Base-by-base conservation (phyloP, 1,139 yeast genomes). In the Yamadazyma membranifaciens region DNA sequence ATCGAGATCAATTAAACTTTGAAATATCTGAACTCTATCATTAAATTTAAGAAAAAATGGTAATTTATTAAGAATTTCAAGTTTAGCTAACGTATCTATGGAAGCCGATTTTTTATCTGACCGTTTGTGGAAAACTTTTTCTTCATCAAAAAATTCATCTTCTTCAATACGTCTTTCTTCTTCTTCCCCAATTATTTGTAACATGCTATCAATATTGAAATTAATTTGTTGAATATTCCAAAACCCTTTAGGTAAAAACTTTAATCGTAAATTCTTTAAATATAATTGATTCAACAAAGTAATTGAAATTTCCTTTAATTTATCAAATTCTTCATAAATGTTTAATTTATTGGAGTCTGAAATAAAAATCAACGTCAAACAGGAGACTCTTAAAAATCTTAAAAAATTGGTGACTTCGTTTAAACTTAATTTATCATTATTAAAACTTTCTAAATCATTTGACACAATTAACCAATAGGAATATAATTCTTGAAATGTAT, bases 21-120 rank as follows among this genome's bases (percentile, higher is more conserved):
- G 88, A 54, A 92, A 87, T 1, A 87, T 70, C 41, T 71, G 73
- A 0, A 88, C 96, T 39, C 98, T 69, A 31, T 78, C 76, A 20
- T 75, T 73, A 57, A 92, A 92, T 0, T 87, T 80, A 15, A 91
- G 69, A 62, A 88, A 83, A 56, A 86, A 91, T 1, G 98, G 97
- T 2, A 82, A 67, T 40, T 78, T 75, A 2, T 77, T 70, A 32
- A 87, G 69, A 1, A 89, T 66, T 39, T 80, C 76, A 35, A 78
- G 47, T 46, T 56, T 67, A 34, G 58, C 55, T 15, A 38, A 20
- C 0, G 47, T 48, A 22, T 50, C 56, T 12, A 17, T 29, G 14
- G 44, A 35, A 3, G 43, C 32, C 3, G 26, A 13, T 28, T 33
- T 46, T 14, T 36, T 27, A 31, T 47, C 27, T 15, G 40, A 30